Evolutionary conservation across 139 green algal genomes (phyloP), one percentile per base, ranked within the genome.

Genomic region (Ettlia oleoabundans): DNA sequence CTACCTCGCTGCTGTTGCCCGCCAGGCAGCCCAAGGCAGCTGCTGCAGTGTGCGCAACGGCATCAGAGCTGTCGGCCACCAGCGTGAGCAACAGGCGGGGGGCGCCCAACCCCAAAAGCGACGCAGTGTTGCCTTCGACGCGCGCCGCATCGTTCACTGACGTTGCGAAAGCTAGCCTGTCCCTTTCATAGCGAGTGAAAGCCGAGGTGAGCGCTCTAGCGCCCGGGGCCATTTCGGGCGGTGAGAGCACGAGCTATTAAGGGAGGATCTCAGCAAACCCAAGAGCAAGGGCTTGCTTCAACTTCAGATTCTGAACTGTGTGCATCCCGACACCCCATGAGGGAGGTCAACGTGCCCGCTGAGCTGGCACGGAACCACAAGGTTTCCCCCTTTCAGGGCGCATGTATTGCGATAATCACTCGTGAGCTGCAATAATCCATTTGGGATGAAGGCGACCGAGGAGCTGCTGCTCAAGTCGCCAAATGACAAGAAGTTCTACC

Each of bases 401-500:
- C n/a, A n/a, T n/a, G n/a, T n/a, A n/a, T n/a, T n/a, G n/a, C n/a
- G n/a, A n/a, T n/a, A n/a, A n/a, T n/a, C n/a, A n/a, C n/a, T n/a
- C n/a, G n/a, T n/a, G n/a, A n/a, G n/a, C n/a, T n/a, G n/a, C n/a
- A n/a, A n/a, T n/a, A n/a, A n/a, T n/a, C n/a, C n/a, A n/a, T n/a
- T n/a, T n/a, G n/a, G n/a, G 61, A 28, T 52, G 33, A 72, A 30
- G 19, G 42, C 38, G 22, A n/a, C 41, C 4, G 55, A 68, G 72
- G 38, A 43, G 30, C 72, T 78, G 24, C 42, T 26, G 26, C 73
- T 76, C 58, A 71, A 76, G 67, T 84, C 90, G 2, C 89, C 91
- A 0, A 84, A 91, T 21, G 95, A 98, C 78, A 88, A 89, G 75
- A 90, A 90, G 38, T 2, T 67, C 37, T 98, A 98, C 67, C 87